Evolutionary conservation across 495 filamentous ascomycete species (phyloP), one percentile per base, ranked within the genome.

Genomic region (Talaromyces stipitatus): DNA sequence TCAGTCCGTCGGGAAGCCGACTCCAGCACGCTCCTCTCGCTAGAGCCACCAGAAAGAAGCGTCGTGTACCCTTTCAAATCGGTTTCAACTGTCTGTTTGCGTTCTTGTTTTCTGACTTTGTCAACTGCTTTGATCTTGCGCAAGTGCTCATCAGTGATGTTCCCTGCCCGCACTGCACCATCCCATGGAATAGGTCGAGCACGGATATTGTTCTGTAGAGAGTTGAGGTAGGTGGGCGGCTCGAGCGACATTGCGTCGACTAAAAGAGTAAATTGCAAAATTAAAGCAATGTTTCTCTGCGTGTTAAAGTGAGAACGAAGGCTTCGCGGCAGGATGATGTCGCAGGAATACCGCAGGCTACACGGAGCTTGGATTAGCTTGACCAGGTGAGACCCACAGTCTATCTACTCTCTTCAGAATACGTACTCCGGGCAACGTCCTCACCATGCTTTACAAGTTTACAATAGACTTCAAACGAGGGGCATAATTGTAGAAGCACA

Each of bases 51-150:
- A 7, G 96, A 76, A 61, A 99, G 83, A 60, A 97, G 78, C 43
- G 76, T 75, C 52, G 81, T 78, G 73, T 96, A 99, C 30, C 83
- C 88, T 50, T 85, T 75, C 7, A 91, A 72, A 69, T 97, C 89
- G 23, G 72, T 71, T 67, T 95, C 89, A 58, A 97, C 83, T 28
- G 85, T 86, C 62, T 91, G 82, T 64, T 83, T 84, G 65, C 92
- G 84, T 68, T 94, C 90, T 53, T 91, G 88, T 65, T 88, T 91
- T 62, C 90, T 87, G 61, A 94, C 91, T 75, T 97, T 98, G 71
- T 97, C 95, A 62, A 97, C 90, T 50, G 94, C 90, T 72, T 94
- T 92, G 76, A 99, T 97, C 79, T 90, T 92, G 77, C 88, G 91
- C 63, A 97, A 80, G 67, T 99, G 91, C 54, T 88, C 85, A 61